Evolutionary conservation across 208 protist genomes (phyloP).

Genomic region (Borovskyia barvae): DNA sequence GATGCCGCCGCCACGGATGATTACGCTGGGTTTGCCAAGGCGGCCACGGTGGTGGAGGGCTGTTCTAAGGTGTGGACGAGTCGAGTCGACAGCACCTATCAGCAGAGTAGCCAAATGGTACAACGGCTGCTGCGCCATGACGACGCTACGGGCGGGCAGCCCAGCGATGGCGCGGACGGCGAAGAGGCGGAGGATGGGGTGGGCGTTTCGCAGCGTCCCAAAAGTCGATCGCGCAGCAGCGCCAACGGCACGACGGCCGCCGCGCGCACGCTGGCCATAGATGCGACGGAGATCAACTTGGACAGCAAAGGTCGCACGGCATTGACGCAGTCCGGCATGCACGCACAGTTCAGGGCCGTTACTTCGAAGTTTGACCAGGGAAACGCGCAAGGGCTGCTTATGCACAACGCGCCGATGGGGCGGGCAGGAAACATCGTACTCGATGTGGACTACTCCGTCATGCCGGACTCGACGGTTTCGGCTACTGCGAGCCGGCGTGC

Average conservation of each 20-base stretch:
- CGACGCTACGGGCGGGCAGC: slow-evolving; percentile 15
- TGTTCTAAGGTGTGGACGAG: slow-evolving; percentile 92
- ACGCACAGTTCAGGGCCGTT: slow-evolving; percentile 87
- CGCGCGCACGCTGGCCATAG: slow-evolving; percentile 73
- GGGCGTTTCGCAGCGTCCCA: slow-evolving; percentile 7
- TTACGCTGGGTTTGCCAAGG: slow-evolving; percentile 88
- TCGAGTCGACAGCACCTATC: slow-evolving; percentile 89
- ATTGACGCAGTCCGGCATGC: slow-evolving; percentile 72
- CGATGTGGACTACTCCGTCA: slow-evolving; percentile 78
- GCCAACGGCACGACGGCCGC: slow-evolving; percentile 16
- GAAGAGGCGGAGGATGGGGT: slow-evolving; percentile 15
- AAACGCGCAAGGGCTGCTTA: slow-evolving; percentile 82
- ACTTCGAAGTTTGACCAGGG: slow-evolving; percentile 91
- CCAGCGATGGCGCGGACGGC: slow-evolving; percentile 29
- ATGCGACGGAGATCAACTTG: slow-evolving; percentile 83
- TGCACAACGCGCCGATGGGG: slow-evolving; percentile 85
- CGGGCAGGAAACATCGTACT: slow-evolving; percentile 80
- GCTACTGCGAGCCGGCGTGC: not conserved
- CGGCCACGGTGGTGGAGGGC: slow-evolving; percentile 90
- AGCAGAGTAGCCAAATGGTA: slow-evolving; percentile 86
- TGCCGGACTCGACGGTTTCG: slow-evolving; percentile 15
- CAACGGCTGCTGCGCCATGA: slow-evolving; percentile 85
- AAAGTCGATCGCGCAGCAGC: slow-evolving; percentile 22
- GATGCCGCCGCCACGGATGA: slow-evolving; percentile 64
- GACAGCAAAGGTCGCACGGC: slow-evolving; percentile 66